phyloP scores from a whole-genome alignment of 2,329 filamentous ascomycete genomes.

The Hypoxylon sp. region DNA sequence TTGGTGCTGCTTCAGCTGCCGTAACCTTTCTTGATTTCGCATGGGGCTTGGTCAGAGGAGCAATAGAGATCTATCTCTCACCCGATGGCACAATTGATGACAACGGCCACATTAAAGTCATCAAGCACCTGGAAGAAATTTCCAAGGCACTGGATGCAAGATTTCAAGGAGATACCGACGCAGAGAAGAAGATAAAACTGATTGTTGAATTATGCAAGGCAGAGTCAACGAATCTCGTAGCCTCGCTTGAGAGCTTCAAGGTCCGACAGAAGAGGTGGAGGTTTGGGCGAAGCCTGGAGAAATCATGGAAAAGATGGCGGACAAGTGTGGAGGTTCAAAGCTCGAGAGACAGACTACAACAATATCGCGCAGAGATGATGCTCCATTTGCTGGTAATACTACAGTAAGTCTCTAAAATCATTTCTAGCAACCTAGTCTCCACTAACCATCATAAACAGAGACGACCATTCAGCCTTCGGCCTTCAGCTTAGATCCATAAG shows the following conservation, averaged over 20 bases:
- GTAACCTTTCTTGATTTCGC: constrained; percentile 8
- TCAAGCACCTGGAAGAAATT: background rate
- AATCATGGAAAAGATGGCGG: background rate
- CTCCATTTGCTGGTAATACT: background rate
- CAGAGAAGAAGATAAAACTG: background rate
- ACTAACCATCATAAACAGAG: background rate
- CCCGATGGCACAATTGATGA: constrained; percentile 1
- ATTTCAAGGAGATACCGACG: background rate
- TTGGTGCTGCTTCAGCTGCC: background rate
- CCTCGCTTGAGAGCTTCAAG: background rate
- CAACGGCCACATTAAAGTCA: background rate
- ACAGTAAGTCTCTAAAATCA: background rate
- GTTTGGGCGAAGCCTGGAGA: background rate
- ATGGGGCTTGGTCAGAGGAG: background rate
- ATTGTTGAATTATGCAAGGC: background rate
- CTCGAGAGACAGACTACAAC: background rate
- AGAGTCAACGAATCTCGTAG: background rate
- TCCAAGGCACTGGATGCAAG: background rate
- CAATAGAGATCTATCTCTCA: background rate
- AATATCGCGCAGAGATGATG: background rate
- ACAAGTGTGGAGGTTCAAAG: background rate
- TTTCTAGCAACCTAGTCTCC: background rate
- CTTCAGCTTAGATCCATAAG: background rate
- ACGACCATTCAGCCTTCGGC: background rate
- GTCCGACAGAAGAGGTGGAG: background rate